Base-by-base conservation (phyloP, 768 basidiomycete genomes). In the Crassisporium funariophilum region DNA sequence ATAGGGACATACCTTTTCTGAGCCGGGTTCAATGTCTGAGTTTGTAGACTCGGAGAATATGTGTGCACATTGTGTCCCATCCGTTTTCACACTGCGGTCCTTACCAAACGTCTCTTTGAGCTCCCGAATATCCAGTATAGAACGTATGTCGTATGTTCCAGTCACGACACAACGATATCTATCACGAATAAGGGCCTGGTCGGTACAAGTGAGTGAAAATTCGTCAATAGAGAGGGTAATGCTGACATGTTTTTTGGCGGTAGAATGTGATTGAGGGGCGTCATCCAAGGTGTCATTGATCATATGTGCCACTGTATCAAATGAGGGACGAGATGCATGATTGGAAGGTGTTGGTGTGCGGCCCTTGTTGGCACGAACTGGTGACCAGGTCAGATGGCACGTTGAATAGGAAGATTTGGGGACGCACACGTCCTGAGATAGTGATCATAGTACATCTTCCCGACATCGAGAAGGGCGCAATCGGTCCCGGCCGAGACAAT, bases 181-280 rank as follows among this genome's bases (percentile, higher is more conserved):
- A 46, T 74, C 71, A 22, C 71, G 66, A 34, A 64, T 43, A 15
- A 71, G 56, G 37, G 72, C 68, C 70, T 69, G 43, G 35, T 35
- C 15, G 39, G 17, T 40, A 10, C 12, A 4, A 40, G 33, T 45
- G 24, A 49, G 41, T 8, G 34, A 50, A 1, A 5, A 46, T 46
- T 40, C 35, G 17, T 16, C 36, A 17, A 35, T 35, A 29, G 29
- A 47, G 23, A 38, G 39, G 13, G 41, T 10, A 24, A 46, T 5
- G 33, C 47, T 21, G 16, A 49, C 31, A 35, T 49, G 33, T 31
- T 50, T 50, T 50, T 54, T 61, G 37, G 62, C 56, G 9, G 23
- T 36, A 39, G 38, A 16, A 50, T 54, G 55, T 24, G 42, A 37
- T 35, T 53, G 57, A 46, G 55, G 49, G 5, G 47, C 51, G 8